Conservation (phyloP, 805 yeast genomes). For the Barnettozyma californica region DNA sequence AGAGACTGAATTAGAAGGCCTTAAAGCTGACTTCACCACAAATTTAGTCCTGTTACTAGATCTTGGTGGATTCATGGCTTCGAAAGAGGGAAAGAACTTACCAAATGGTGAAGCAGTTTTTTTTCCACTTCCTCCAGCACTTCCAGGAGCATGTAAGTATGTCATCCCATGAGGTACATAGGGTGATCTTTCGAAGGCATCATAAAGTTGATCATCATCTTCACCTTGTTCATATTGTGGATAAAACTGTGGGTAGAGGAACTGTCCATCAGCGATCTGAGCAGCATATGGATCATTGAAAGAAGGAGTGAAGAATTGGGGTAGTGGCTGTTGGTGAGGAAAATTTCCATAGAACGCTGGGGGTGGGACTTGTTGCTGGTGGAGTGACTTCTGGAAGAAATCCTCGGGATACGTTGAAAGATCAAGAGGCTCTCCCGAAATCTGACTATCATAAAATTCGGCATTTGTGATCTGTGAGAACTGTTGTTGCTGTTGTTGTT, state of each 20-base stretch:
- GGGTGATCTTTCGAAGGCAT: constrained; percentile 6
- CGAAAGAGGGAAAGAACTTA: constrained; percentile 24
- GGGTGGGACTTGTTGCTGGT: not conserved
- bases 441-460: constrained; percentile 22
- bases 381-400: not conserved
- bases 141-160: constrained; percentile 1
- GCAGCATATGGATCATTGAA: constrained; percentile 7
- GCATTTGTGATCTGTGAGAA: constrained; percentile 22
- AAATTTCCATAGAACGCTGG: constrained; percentile 8
- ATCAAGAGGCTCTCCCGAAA: constrained; percentile 11
- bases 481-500: not conserved
- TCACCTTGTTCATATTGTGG: constrained; percentile 4
- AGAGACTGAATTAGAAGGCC: not conserved
- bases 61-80: constrained; percentile 25
- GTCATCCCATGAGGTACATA: not conserved
- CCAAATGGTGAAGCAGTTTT: constrained; percentile 20
- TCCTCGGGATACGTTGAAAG: constrained; percentile 5
- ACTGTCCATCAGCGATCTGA: constrained; percentile 1
- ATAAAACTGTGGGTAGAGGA: constrained; percentile 2
- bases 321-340: not conserved
- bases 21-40: constrained; percentile 1
- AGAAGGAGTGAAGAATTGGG: not conserved
- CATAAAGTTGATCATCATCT: constrained; percentile 14
- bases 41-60: constrained; percentile 11
- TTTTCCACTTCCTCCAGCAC: not conserved